Evolutionary conservation across 129 eudicot genomes (phyloP).

Genomic region (Smallanthus sonchifolius): DNA sequence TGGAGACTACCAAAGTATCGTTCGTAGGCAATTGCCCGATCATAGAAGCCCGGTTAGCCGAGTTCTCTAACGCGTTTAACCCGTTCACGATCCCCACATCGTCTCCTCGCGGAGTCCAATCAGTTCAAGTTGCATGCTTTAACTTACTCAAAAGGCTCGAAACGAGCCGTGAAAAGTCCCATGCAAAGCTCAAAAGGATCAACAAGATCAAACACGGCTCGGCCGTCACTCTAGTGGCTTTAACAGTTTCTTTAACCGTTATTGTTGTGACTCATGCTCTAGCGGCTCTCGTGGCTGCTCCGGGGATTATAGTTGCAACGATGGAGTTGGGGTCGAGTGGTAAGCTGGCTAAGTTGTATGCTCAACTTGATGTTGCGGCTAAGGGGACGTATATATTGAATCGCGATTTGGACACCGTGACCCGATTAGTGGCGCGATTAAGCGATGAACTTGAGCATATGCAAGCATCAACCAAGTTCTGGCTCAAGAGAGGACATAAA

Average conservation of each 20-base stretch:
- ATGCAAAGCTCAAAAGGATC: conserved; percentile 41
- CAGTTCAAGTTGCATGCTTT: conserved; percentile 50
- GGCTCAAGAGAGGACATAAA: conserved; percentile 57
- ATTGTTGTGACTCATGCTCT: conserved; percentile 61
- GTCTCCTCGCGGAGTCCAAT: conserved; percentile 41
- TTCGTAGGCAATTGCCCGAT: conserved; percentile 18
- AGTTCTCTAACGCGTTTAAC: conserved; percentile 52
- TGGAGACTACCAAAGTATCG: conserved; percentile 17
- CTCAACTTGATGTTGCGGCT: conserved; percentile 77
- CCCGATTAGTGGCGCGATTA: conserved; percentile 67
- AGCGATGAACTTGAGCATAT: conserved; percentile 67
- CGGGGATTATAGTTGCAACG: conserved; percentile 50
- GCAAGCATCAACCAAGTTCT: conserved; percentile 40
- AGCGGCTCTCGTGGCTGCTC: conserved; percentile 58
- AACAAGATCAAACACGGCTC: conserved; percentile 49
- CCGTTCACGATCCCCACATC: conserved; percentile 53
- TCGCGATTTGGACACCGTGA: conserved; percentile 76
- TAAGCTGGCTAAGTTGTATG: conserved; percentile 38
- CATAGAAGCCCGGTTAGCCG: conserved; percentile 36
- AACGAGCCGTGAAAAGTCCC: conserved; percentile 57
- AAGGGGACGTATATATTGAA: conserved; percentile 70
- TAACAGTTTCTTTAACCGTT: conserved; percentile 54
- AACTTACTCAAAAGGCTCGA: conserved; percentile 70
- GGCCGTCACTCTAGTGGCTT: conserved; percentile 50
- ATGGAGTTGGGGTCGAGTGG: conserved; percentile 34